Evolutionary conservation across 148 eudicot genomes (phyloP).

Genomic region (Rhododendron simsii): DNA sequence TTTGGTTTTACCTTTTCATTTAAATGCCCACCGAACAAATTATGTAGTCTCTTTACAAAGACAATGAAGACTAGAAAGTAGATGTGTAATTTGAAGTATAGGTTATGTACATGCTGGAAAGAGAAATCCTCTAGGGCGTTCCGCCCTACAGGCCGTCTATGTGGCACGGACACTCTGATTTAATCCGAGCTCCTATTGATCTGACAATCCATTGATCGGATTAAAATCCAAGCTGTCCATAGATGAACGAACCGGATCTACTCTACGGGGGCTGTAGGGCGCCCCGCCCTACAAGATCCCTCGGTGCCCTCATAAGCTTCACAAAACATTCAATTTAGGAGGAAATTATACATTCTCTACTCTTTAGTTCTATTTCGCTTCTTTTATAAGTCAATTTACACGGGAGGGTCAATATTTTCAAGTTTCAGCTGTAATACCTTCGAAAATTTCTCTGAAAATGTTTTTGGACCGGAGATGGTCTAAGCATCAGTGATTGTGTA

Average conservation of each 20-base stretch:
- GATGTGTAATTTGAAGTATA: not conserved
- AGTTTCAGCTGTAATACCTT: not conserved
- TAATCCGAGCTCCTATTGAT: no score
- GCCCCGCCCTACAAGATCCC: no score
- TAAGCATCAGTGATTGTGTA: not conserved
- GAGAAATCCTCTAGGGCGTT: no score
- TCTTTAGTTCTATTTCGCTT: not conserved
- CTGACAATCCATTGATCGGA: no score
- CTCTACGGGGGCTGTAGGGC: no score
- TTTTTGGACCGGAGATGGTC: not conserved
- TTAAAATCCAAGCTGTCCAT: no score
- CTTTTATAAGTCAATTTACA: not conserved
- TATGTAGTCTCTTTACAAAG: no score
- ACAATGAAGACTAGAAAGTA: not conserved
- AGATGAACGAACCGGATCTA: no score
- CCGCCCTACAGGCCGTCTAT: no score
- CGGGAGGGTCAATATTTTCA: not conserved
- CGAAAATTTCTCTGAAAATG: not conserved
- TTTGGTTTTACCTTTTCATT: not conserved
- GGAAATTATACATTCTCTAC: not conserved
- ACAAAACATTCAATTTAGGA: not conserved
- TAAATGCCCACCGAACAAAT: no score
- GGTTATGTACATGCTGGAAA: no score
- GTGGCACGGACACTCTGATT: no score
- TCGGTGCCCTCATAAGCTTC: not conserved